Evolutionary conservation across 2,329 filamentous ascomycete species (phyloP), one percentile per base, ranked within the genome.

Genomic region (Zarea fungicola): DNA sequence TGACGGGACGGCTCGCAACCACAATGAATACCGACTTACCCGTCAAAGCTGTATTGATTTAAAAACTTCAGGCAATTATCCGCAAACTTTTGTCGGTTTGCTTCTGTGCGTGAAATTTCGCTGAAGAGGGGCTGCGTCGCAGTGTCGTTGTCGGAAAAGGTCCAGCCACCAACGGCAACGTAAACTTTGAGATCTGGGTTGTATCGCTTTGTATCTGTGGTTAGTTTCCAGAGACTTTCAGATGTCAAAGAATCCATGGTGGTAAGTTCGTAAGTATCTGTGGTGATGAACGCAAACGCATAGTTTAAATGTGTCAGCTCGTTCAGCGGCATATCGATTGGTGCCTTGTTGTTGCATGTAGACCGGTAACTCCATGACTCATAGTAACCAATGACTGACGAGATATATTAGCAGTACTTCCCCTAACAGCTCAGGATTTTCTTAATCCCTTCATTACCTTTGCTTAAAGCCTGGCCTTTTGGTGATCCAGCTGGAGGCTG

Each of bases 161-260:
- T 59, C 62, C 63, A 70, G 5, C 68, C 67, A 3, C 67, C 67
- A 13, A 71, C 25, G 9, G 56, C 51, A 34, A 70, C 54, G 46
- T 56, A 63, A 2, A 60, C 58, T 50, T 68, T 55, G 1, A 69
- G 53, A 13, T 49, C 50, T 1, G 55, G 43, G 42, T 55, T 54
- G 19, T 42, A 40, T 4, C 39, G n/a, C 49, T 66, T 65, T 5
- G 53, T n/a, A 13, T 19, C 4, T 25, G 21, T 2, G 26, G 21
- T 61, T 53, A 55, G 62, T 65, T n/a, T n/a, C n/a, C n/a, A n/a
- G n/a, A n/a, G n/a, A n/a, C n/a, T n/a, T n/a, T n/a, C n/a, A n/a
- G n/a, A n/a, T n/a, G n/a, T n/a, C n/a, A n/a, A n/a, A n/a, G n/a
- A n/a, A n/a, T n/a, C n/a, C n/a, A n/a, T n/a, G n/a, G 58, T 37